These are phyloP conservation scores for Fusarium bulbicola DNA, from an alignment of 2,329 filamentous ascomycete species.

Conservation along the genomic window DNA sequence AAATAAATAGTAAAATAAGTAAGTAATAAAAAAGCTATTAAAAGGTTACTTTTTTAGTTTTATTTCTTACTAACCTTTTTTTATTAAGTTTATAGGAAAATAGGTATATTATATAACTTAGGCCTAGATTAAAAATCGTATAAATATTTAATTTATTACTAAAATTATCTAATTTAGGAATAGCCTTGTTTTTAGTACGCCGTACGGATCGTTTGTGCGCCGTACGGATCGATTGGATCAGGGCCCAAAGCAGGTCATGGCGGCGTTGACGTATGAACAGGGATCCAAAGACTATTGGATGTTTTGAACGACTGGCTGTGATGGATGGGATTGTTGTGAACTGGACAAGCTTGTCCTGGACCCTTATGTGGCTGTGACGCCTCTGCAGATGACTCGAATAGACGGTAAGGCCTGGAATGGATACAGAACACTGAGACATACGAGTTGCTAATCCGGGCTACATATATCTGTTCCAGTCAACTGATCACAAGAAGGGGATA, in stretches of 20 bases:
- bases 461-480: neutral
- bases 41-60: too few species aligned
- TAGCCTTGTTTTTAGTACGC: too few species aligned
- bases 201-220: too few species aligned
- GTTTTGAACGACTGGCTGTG: neutral
- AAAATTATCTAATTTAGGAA: too few species aligned
- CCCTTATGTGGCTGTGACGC: neutral
- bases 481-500: neutral
- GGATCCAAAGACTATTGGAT: neutral
- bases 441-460: neutral
- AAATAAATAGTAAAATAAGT: too few species aligned
- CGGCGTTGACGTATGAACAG: neutral
- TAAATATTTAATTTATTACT: too few species aligned
- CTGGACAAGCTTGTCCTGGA: neutral
- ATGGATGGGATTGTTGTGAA: neutral
- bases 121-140: too few species aligned
- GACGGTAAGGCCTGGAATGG: constrained; percentile 20
- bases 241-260: neutral
- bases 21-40: too few species aligned
- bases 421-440: neutral
- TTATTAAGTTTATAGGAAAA: too few species aligned
- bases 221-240: too few species aligned
- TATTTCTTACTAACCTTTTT: too few species aligned
- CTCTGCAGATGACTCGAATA: neutral
- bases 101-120: too few species aligned